Conservation (phyloP, 2,329 filamentous ascomycete species). For the Colletotrichum sp. region DNA sequence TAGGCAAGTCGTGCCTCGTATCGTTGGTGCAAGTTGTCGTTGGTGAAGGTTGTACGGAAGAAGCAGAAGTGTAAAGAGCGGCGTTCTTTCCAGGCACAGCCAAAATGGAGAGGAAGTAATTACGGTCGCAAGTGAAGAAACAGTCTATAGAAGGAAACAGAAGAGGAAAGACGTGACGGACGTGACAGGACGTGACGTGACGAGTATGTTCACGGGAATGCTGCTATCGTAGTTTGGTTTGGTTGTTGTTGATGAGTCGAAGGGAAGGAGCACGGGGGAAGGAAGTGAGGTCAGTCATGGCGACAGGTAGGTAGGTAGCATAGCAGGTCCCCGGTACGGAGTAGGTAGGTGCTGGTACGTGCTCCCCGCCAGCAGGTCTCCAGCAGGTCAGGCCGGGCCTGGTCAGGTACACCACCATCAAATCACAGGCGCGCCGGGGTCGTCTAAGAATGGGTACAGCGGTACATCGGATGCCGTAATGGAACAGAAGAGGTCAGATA, state of each 20-base stretch:
- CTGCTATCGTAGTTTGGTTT: slow-evolving; percentile 7
- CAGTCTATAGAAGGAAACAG: slow-evolving; percentile 19
- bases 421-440: background rate
- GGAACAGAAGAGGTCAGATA: background rate
- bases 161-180: slow-evolving; percentile 15
- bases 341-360: slow-evolving; percentile 10
- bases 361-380: slow-evolving; percentile 11
- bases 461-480: background rate
- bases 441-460: background rate
- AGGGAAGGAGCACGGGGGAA: slow-evolving; percentile 9
- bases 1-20: background rate
- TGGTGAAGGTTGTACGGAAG: slow-evolving; percentile 16
- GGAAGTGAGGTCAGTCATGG: slow-evolving; percentile 15
- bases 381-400: background rate
- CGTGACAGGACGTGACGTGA: slow-evolving; percentile 21
- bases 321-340: background rate
- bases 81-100: slow-evolving; percentile 18
- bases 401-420: slow-evolving; percentile 1
- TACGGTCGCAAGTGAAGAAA: background rate
- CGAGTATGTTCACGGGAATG: slow-evolving; percentile 20
- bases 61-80: slow-evolving; percentile 19
- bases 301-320: background rate
- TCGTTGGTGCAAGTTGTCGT: background rate
- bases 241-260: slow-evolving; percentile 22
- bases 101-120: slow-evolving; percentile 15